Conservation (phyloP, 1,284 basidiomycete genomes). For the Cerioporus squamosus region DNA sequence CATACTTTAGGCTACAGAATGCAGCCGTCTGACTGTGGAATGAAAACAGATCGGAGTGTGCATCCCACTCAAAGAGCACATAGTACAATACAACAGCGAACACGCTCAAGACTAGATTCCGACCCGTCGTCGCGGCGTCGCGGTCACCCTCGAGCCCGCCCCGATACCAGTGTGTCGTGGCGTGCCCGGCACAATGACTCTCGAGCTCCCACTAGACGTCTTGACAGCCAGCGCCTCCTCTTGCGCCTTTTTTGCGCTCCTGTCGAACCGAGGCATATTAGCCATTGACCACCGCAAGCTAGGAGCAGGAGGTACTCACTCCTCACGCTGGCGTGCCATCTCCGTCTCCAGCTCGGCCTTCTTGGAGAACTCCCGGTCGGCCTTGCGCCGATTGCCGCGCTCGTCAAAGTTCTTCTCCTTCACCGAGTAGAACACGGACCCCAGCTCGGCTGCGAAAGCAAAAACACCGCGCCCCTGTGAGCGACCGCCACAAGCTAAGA, state of each 20-base stretch:
- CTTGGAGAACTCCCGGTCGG: conserved; percentile 89
- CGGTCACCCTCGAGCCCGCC: conserved; percentile 61
- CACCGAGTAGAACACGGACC: conserved; percentile 94
- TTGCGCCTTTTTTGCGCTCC: conserved; percentile 64
- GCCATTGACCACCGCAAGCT: background rate
- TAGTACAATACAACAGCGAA: background rate
- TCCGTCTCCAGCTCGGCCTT: conserved; percentile 89
- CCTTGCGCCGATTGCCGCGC: conserved; percentile 69
- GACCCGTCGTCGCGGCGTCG: conserved; percentile 64
- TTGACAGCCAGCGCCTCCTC: conserved; percentile 69
- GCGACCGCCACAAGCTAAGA: background rate
- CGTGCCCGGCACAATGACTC: conserved; percentile 81
- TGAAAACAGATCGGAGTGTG: no score
- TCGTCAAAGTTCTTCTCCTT: conserved; percentile 96
- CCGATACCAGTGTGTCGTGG: conserved; percentile 77
- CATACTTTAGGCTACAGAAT: no score
- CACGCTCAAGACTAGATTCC: conserved; percentile 27
- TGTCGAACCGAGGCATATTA: conserved; percentile 34
- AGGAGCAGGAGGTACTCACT: conserved; percentile 56
- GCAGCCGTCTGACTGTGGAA: no score
- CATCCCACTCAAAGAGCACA: background rate
- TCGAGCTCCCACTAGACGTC: conserved; percentile 59
- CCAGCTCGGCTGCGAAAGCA: conserved; percentile 75
- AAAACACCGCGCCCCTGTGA: background rate
- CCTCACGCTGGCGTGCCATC: conserved; percentile 86